phyloP scores from a whole-genome alignment of 805 yeast species.

The Wickerhamomyces xylosicus region DNA sequence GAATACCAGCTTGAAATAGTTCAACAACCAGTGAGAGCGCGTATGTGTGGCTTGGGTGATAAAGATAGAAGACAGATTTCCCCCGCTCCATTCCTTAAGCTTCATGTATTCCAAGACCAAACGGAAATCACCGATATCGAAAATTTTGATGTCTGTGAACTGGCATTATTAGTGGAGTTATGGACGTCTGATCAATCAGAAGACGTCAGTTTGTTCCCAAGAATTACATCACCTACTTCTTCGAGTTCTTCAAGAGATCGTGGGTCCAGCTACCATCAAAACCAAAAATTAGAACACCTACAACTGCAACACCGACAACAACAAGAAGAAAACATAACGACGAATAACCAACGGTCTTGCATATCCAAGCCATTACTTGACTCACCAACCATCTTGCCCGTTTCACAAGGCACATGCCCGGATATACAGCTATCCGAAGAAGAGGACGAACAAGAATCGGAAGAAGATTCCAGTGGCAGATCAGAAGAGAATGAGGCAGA shows the following conservation, averaged over 20 bases:
- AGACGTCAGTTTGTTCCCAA: constrained; percentile 14
- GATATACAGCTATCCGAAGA: background rate
- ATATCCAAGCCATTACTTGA: background rate
- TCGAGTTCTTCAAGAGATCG: too few relatives aligned
- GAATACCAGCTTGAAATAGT: constrained; percentile 14
- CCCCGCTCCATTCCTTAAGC: constrained; percentile 23
- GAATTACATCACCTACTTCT: constrained; percentile 2
- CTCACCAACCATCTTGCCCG: background rate
- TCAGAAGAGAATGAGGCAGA: too few relatives aligned
- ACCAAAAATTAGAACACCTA: background rate
- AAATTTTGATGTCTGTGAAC: constrained; percentile 22
- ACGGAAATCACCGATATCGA: constrained; percentile 19
- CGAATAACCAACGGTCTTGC: background rate
- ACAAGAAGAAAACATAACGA: background rate
- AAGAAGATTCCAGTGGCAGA: too few relatives aligned
- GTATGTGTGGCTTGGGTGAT: constrained; percentile 38
- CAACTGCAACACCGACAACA: background rate
- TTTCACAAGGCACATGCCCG: too few relatives aligned
- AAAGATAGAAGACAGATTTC: constrained; percentile 24
- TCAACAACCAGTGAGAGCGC: constrained; percentile 34
- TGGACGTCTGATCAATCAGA: constrained; percentile 26
- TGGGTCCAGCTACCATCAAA: background rate
- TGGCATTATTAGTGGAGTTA: constrained; percentile 28
- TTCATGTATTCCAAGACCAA: constrained; percentile 11
- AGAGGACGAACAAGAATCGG: background rate